Evolutionary conservation across 1,284 basidiomycete species (phyloP).

Genomic region (Pseudozyma hubeiensis): DNA sequence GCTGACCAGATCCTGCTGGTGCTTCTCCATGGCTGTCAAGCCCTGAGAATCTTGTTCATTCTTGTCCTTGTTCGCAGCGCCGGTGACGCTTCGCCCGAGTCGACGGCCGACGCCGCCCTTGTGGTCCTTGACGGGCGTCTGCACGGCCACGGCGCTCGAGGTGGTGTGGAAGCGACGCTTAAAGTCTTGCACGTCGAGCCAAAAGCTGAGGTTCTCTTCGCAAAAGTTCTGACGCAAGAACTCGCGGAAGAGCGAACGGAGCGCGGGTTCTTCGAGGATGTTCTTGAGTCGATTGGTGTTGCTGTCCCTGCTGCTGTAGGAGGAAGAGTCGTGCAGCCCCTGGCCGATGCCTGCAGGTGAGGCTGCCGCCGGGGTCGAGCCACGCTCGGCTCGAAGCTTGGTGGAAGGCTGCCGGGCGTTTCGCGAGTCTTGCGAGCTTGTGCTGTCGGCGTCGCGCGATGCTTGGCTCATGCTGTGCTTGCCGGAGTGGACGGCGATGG

Average conservation of each 20-base stretch:
- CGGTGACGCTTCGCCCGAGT: conserved; percentile 74
- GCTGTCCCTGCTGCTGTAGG: conserved; percentile 73
- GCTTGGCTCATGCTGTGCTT: conserved; percentile 4
- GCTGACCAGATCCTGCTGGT: conserved; percentile 93
- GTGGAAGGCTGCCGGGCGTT: conserved; percentile 82
- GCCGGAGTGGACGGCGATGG: neutral
- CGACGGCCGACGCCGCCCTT: conserved; percentile 69
- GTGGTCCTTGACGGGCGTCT: conserved; percentile 16
- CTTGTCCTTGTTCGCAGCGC: conserved; percentile 34
- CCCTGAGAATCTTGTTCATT: conserved; percentile 37
- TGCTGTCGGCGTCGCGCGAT: conserved; percentile 27
- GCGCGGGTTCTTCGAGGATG: conserved; percentile 91
- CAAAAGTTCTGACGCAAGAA: conserved; percentile 94
- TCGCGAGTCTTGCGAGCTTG: conserved; percentile 72
- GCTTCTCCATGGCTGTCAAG: conserved; percentile 83
- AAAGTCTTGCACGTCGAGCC: conserved; percentile 96
- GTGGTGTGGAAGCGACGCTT: conserved; percentile 95
- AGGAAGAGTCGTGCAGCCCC: conserved; percentile 45
- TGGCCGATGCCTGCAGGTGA: conserved; percentile 26
- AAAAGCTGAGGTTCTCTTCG: conserved; percentile 97
- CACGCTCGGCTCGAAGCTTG: conserved; percentile 73
- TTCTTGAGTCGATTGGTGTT: conserved; percentile 90
- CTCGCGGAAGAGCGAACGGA: conserved; percentile 90
- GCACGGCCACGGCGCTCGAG: conserved; percentile 83
- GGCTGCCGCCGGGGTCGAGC: conserved; percentile 5